Evolutionary conservation across 2,329 filamentous ascomycete species (phyloP).

Genomic region (Clonostachys byssicola): DNA sequence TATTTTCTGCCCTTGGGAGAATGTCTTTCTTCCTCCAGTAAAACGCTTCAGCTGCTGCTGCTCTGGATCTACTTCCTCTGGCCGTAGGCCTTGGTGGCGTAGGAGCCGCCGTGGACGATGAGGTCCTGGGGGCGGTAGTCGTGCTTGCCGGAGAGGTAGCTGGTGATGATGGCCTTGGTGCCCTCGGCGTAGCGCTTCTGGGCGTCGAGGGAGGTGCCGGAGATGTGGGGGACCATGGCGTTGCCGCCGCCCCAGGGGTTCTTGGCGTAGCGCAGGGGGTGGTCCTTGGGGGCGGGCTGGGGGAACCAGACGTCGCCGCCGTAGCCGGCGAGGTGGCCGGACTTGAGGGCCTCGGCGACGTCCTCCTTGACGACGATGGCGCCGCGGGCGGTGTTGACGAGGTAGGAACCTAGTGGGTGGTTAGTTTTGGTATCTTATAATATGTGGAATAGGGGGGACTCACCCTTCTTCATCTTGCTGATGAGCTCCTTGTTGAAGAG

Average conservation of each 20-base stretch:
- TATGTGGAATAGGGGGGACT: slow-evolving; percentile 13
- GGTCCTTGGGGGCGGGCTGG: slow-evolving; percentile 90
- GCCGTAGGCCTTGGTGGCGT: slow-evolving; percentile 92
- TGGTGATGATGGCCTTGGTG: slow-evolving; percentile 84
- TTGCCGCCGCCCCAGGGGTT: slow-evolving; percentile 96
- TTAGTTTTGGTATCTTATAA: too few relatives aligned
- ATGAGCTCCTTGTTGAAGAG: slow-evolving; percentile 99
- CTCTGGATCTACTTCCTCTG: slow-evolving; percentile 33
- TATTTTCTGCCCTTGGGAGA: too few relatives aligned
- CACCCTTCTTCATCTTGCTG: slow-evolving; percentile 97
- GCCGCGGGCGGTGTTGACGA: slow-evolving; percentile 97
- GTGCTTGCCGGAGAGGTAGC: slow-evolving; percentile 81
- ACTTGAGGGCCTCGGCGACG: slow-evolving; percentile 88
- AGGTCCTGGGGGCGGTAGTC: slow-evolving; percentile 90
- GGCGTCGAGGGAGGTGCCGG: slow-evolving; percentile 95
- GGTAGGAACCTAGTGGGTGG: slow-evolving; percentile 67
- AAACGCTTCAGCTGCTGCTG: too few relatives aligned
- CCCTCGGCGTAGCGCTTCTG: slow-evolving; percentile 88
- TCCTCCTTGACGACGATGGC: slow-evolving; percentile 99
- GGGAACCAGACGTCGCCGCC: slow-evolving; percentile 95
- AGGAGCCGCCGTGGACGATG: slow-evolving; percentile 86
- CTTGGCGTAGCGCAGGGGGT: slow-evolving; percentile 87
- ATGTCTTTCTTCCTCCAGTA: too few relatives aligned
- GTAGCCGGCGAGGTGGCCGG: slow-evolving; percentile 86
- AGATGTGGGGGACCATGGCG: slow-evolving; percentile 99